These are phyloP conservation scores for Xenoacremonium recifei DNA, from an alignment of 2,329 filamentous ascomycete species.

Conservation along the genomic window DNA sequence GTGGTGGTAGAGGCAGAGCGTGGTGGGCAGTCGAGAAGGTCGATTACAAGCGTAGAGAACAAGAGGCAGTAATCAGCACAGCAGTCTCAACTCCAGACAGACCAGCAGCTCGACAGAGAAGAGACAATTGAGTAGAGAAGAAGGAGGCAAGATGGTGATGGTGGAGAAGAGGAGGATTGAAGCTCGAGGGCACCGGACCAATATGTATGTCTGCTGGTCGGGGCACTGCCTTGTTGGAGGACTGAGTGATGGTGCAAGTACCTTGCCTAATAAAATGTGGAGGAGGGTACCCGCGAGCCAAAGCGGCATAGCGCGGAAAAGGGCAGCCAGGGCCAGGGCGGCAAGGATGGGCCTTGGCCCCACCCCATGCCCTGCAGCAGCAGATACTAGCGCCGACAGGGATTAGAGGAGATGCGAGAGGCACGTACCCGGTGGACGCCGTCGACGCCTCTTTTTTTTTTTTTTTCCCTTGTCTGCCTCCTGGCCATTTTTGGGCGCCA, in stretches of 20 bases:
- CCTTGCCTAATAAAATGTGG: constrained; percentile 28
- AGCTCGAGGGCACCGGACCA: constrained; percentile 22
- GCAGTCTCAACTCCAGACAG: constrained; percentile 13
- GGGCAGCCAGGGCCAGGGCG: constrained; percentile 12
- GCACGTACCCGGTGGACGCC: constrained; percentile 22
- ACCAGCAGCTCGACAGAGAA: constrained; percentile 14
- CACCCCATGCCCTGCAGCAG: constrained; percentile 31
- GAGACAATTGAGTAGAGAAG: constrained; percentile 19
- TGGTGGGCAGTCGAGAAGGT: constrained; percentile 8
- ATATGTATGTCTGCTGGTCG: constrained; percentile 27
- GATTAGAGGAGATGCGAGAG: constrained; percentile 11
- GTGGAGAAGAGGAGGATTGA: constrained; percentile 15
- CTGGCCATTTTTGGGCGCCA: constrained; percentile 12
- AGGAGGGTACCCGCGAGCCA: constrained; percentile 26
- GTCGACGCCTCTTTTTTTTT: constrained; percentile 12
- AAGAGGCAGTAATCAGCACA: constrained; percentile 6
- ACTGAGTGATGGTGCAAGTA: constrained; percentile 16
- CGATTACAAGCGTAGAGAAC: constrained; percentile 14
- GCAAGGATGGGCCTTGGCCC: constrained; percentile 14
- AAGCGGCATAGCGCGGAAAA: constrained; percentile 19
- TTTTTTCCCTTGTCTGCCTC: constrained; percentile 6
- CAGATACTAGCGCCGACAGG: constrained; percentile 21
- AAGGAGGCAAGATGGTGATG: constrained; percentile 19
- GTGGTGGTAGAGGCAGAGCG: constrained; percentile 12
- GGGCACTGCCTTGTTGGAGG: constrained; percentile 24